Evolutionary conservation across 2,329 filamentous ascomycete genomes (phyloP), one percentile per base, ranked within the genome.

Genomic region (Xylariales sp.): DNA sequence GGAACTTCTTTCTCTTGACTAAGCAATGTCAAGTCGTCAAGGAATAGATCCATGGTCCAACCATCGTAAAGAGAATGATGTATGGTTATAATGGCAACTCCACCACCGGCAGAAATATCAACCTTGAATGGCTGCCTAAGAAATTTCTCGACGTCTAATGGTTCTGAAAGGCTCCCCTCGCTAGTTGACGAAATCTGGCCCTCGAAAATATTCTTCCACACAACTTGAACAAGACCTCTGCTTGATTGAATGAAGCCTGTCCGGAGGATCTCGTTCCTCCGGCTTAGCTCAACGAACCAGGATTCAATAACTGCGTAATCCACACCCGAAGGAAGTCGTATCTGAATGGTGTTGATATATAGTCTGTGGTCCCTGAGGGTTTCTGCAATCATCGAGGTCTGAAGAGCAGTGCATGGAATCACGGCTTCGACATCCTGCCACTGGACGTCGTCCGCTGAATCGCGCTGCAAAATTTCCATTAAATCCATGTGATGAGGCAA

Each of bases 11-110:
- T 37, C 7, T 56, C 53, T 19, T 36, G 34, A 0, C 85, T 51
- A 2, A 84, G 47, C 0, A 51, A 52, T 4, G 74, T 67, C 5
- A 95, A 62, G 55, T 95, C 88, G 18, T 72, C 64, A 12, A 87
- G 50, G 0, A 94, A 60, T 20, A 91, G 66, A 36, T 95, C 85
- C 53, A 89, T 74, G 0, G 88, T 90, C 90, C 90, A 96, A n/a
- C 89, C 90, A 58, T 96, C 90, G 53, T 95, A 96, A 1, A 94
- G 57, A 1, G 87, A 81, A 60, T 96, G 90, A 54, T 95, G 89
- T 0, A 94, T 66, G 11, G 49, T 83, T 70, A 30, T 87, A 37
- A 10, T 76, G 59, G 42, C 56, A 57, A 4, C 64, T 48, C 21
- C 54, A 50, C 11, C 30, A 7, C 23, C 31, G 5, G 14, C 19